Evolutionary conservation across 768 basidiomycete species (phyloP).

Genomic region (Basidioascus undulatus): DNA sequence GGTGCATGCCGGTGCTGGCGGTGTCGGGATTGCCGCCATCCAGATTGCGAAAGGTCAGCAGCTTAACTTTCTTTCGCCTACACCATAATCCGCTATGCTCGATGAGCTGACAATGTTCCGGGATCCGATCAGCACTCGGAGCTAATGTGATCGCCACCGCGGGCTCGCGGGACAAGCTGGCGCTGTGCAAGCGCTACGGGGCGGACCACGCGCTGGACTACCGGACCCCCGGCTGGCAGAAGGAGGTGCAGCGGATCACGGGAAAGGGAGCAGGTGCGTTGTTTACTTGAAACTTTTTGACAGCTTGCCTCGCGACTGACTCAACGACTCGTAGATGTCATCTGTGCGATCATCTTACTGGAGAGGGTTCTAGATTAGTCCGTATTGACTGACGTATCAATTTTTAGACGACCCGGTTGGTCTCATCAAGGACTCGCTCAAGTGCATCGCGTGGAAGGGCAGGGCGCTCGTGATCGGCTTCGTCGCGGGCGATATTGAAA

Average conservation of each 20-base stretch:
- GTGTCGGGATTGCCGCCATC: slow-evolving; percentile 74
- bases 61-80: no score
- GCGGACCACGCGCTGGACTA: slow-evolving; percentile 73
- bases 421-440: slow-evolving; percentile 45
- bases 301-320: no score
- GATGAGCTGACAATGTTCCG: no score
- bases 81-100: no score
- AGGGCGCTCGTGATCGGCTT: slow-evolving; percentile 84
- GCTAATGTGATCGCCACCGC: slow-evolving; percentile 84
- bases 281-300: background rate
- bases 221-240: slow-evolving; percentile 48
- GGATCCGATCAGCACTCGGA: slow-evolving; percentile 41
- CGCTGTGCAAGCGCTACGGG: slow-evolving; percentile 45
- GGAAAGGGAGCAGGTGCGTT: slow-evolving; percentile 48
- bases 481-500: slow-evolving; percentile 60
- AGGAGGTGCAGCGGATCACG: slow-evolving; percentile 64
- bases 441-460: slow-evolving; percentile 87
- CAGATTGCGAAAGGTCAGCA: slow-evolving; percentile 68
- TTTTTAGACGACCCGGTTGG: slow-evolving; percentile 61
- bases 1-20: slow-evolving; percentile 85
- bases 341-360: no score
- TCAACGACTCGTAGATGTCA: background rate
- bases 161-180: slow-evolving; percentile 50
- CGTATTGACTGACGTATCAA: no score
- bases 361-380: no score